Evolutionary conservation across 352 stramenopile species (phyloP), one percentile per base, ranked within the genome.

Genomic region (Thraustochytrium sp.): DNA sequence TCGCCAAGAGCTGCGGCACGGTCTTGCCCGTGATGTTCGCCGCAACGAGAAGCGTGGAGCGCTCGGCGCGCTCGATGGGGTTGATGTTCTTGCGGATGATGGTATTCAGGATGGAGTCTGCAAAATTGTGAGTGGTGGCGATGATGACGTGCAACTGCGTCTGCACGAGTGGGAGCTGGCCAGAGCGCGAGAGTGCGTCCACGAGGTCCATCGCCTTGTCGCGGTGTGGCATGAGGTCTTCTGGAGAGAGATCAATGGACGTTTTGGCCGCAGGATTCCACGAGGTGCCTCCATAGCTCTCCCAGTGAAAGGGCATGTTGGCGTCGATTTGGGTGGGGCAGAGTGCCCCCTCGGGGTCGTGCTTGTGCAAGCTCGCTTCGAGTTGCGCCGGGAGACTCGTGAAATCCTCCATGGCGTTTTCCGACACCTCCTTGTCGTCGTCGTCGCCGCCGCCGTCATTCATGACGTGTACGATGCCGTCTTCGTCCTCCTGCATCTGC

Each of bases 191-290:
- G 1, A 94, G 74, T 16, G 89, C 91, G 87, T 93, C 89, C 4
- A 94, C 77, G 18, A 94, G 80, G 78, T 94, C 91, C 75, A 92
- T 91, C 2, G 90, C 89, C 55, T 91, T 92, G 53, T 89, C 86
- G 44, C 85, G 91, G 72, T 92, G 87, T 18, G 23, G 73, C 34
- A 87, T 86, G 9, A 87, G 80, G n/a, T 84, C 85, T 29, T 29
- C 18, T 82, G 18, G 26, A n/a, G n/a, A n/a, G n/a, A n/a, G n/a
- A n/a, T 46, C 62, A 16, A 93, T 54, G 1, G 16, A 44, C n/a
- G 72, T 48, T 73, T 49, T 75, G 23, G 86, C 56, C 4, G 59
- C n/a, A 21, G 42, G 63, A 8, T 34, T 40, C 2, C 53, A 29
- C 26, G 92, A 82, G n/a, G n/a, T n/a, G 85, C 89, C 89, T 56